phyloP scores from a whole-genome alignment of 2,329 filamentous ascomycete species.

The Tolypocladium paradoxum region DNA sequence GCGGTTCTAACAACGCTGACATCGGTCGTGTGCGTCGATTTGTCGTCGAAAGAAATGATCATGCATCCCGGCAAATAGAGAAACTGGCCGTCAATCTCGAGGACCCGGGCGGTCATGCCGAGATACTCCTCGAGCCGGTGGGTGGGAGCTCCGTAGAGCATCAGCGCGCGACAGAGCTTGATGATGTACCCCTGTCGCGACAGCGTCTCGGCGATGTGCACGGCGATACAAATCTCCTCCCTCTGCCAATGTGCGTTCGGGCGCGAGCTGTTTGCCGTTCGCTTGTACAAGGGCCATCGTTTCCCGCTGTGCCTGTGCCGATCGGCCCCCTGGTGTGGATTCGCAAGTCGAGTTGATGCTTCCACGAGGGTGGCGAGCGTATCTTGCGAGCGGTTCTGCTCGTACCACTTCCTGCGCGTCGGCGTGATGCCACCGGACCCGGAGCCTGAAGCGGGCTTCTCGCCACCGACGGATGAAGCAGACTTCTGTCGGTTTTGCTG shows the following conservation, averaged over 20 bases:
- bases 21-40: slow-evolving; percentile 52
- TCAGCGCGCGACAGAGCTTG: slow-evolving; percentile 72
- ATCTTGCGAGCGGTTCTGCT: slow-evolving; percentile 34
- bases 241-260: slow-evolving; percentile 29
- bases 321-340: slow-evolving; percentile 7
- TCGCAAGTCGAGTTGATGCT: slow-evolving; percentile 25
- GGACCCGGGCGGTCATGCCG: slow-evolving; percentile 69
- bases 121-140: slow-evolving; percentile 86
- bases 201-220: slow-evolving; percentile 55
- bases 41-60: slow-evolving; percentile 81
- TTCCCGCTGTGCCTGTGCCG: slow-evolving; percentile 12
- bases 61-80: slow-evolving; percentile 85
- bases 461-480: slow-evolving; percentile 15
- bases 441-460: slow-evolving; percentile 20
- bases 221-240: slow-evolving; percentile 34
- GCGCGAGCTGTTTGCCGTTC: slow-evolving; percentile 23
- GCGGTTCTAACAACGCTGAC: slow-evolving; percentile 51
- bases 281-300: slow-evolving; percentile 25
- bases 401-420: slow-evolving; percentile 35
- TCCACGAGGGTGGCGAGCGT: slow-evolving; percentile 35
- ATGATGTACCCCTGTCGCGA: slow-evolving; percentile 73
- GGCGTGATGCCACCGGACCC: slow-evolving; percentile 29
- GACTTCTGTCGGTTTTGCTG: slow-evolving; percentile 14
- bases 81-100: slow-evolving; percentile 82
- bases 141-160: slow-evolving; percentile 81